Conservation (phyloP, 768 basidiomycete species). For the Holtermannia corniformis region DNA sequence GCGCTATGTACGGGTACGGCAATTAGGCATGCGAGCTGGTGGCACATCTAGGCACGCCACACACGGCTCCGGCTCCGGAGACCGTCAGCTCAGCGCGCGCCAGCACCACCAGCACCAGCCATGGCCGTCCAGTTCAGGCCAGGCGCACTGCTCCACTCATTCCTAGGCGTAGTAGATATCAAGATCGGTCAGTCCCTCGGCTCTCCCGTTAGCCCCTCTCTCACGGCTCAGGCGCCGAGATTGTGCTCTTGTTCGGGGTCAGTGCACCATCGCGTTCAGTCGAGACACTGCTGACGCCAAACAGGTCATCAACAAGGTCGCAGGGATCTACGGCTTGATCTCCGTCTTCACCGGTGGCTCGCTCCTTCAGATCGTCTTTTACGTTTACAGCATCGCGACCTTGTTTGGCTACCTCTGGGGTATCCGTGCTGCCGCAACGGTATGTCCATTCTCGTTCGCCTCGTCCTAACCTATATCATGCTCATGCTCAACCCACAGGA, state of each 20-base stretch:
- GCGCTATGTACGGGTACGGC: conserved; percentile 1
- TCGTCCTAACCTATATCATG: neutral
- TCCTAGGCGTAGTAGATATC: conserved; percentile 78
- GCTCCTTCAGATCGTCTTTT: conserved; percentile 83
- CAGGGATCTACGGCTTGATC: conserved; percentile 91
- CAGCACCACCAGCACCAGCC: conserved; percentile 1
- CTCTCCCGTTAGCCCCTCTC: neutral
- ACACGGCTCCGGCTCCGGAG: neutral
- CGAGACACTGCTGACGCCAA: neutral
- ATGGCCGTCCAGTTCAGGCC: conserved; percentile 22
- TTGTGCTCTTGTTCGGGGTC: conserved; percentile 82
- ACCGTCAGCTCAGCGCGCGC: neutral
- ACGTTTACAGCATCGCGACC: conserved; percentile 80
- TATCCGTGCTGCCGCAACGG: conserved; percentile 71
- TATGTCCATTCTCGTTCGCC: conserved; percentile 43
- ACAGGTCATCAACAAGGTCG: conserved; percentile 77
- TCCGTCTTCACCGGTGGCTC: conserved; percentile 75
- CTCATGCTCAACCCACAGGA: conserved; percentile 51
- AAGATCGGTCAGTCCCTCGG: conserved; percentile 56
- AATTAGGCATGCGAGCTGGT: neutral
- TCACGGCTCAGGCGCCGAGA: conserved; percentile 54
- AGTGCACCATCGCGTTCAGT: conserved; percentile 35
- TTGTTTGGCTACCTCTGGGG: conserved; percentile 79
- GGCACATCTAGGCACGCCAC: neutral
- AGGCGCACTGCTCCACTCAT: conserved; percentile 47